Evolutionary conservation across 2,329 filamentous ascomycete species (phyloP), one percentile per base, ranked within the genome.

Genomic region (Ophiocordyceps camponoti-floridani): DNA sequence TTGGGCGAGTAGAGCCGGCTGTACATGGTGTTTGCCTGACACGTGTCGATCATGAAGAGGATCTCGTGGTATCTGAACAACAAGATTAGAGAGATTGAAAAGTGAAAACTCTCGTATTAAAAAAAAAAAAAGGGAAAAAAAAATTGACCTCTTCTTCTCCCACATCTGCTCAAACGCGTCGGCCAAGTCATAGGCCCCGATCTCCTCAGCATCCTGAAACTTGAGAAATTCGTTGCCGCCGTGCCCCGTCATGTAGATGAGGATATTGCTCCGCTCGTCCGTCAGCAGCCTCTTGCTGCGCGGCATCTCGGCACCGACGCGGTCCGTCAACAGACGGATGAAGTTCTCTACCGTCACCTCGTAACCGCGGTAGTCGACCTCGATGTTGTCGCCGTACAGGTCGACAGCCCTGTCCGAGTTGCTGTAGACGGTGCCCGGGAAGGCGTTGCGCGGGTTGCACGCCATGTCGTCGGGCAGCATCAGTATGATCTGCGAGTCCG

Each of bases 381-480:
- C 91, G 56, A 98, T 96, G 61, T 95, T 95, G 68, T 96, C 88
- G 49, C 93, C 91, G 61, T 98, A 98, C 5, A 98, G 72, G 58
- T 98, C 91, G 43, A 98, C 82, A 9, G 86, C 87, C 51, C 91
- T 84, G 62, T 95, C 88, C 35, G 91, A 88, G 59, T 98, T 96
- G 65, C 91, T 95, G 73, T 96, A 98, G 28, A 98, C 91, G 44
- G 88, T 95, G 44, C 91, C 91, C 0, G 91, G 88, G 62, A 98
- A 98, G 43, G 88, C 87, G 61, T 98, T 98, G 56, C 91, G 86
- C 30, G 91, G 91, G 65, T 98, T 98, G 72, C 91, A 98, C 37
- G 91, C 91, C 86, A 98, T 96, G 67, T 98, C 91, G 62, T 98
- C 91, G 19, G 91, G 91, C n/a, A 98, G 77, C 88, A 98, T 96